Evolutionary conservation across 306 rosid genomes (phyloP).

Genomic region (Lathyrus oleraceus): DNA sequence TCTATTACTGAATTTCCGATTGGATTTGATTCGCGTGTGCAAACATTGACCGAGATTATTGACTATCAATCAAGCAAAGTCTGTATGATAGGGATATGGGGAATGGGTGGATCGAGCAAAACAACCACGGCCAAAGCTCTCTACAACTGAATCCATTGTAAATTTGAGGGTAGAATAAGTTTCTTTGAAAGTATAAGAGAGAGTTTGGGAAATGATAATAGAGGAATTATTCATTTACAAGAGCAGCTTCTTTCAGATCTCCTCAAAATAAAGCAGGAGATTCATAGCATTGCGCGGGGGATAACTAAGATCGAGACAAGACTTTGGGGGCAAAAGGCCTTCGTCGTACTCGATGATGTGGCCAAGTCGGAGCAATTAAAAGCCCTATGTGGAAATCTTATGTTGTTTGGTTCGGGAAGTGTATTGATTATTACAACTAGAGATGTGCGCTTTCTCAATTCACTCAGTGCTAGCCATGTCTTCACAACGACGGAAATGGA

Average conservation of each 20-base stretch:
- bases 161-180: background rate
- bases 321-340: background rate
- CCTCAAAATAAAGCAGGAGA: background rate
- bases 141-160: background rate
- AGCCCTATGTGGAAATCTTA: background rate
- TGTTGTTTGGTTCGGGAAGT: slow-evolving; percentile 30
- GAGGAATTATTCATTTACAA: slow-evolving; percentile 25
- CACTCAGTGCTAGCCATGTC: background rate
- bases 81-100: slow-evolving; percentile 32
- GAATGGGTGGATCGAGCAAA: slow-evolving; percentile 22
- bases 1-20: slow-evolving; percentile 1
- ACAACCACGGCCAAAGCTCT: slow-evolving; percentile 21
- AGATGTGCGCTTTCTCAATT: slow-evolving; percentile 26
- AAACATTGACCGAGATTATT: background rate
- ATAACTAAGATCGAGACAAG: background rate
- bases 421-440: slow-evolving; percentile 39
- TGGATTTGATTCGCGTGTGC: slow-evolving; percentile 16
- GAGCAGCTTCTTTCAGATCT: slow-evolving; percentile 15
- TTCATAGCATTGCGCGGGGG: background rate
- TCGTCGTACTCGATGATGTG: slow-evolving; percentile 29
- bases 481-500: slow-evolving; percentile 13
- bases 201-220: background rate
- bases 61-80: background rate
- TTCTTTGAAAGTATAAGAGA: slow-evolving; percentile 23
- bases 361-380: background rate